Base-by-base conservation (phyloP, 352 stramenopile species). In the Phytophthora pluvialis region DNA sequence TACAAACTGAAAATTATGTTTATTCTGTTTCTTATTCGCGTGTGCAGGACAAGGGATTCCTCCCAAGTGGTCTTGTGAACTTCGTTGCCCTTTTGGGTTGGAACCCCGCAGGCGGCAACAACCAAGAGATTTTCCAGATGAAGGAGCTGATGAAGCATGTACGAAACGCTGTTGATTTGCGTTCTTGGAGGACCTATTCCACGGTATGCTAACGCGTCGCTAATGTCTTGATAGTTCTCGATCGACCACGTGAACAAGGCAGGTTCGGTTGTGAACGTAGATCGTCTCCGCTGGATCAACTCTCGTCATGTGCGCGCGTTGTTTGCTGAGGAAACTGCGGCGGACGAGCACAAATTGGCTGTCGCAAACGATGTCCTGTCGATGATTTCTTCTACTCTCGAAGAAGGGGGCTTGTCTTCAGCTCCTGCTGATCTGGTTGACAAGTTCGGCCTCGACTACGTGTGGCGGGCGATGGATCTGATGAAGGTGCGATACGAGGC, bases 21-120 rank as follows among this genome's bases (percentile, higher is more conserved):
- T 1, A 62, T n/a, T 38, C 31, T 15, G 1, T 5, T 57, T 44
- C 3, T 54, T 13, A 18, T 50, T 46, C 44, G 11, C 10, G 7
- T 49, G 16, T 43, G 47, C 70, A 95, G 78, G 78, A 98, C 49
- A 97, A 99, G 81, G 97, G 97, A 15, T 99, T 97, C 68, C 75
- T 99, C 7, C 88, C 97, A 11, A 95, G 94, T 67, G 96, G 96
- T 0, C 94, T 99, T 60, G 96, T 99, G 44, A 99, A 99, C 63
- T 99, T 99, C 63, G 86, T 99, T 8, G 94, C 97, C 12, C 76
- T 99, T n/a, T 88, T 99, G 15, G 97, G 97, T 13, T 99, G 97
- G 97, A 99, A 99, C 71, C 86, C 88, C 9, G 85, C 86, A 9
- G 89, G 95, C 50, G 97, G 96, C 18, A 99, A 97, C 46, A 98